Percentiles rank a stretch among this genome's conserved stretches.
phyloP scores from a whole-genome alignment of 164 flowering plant genomes.

The Houttuynia cordata region DNA sequence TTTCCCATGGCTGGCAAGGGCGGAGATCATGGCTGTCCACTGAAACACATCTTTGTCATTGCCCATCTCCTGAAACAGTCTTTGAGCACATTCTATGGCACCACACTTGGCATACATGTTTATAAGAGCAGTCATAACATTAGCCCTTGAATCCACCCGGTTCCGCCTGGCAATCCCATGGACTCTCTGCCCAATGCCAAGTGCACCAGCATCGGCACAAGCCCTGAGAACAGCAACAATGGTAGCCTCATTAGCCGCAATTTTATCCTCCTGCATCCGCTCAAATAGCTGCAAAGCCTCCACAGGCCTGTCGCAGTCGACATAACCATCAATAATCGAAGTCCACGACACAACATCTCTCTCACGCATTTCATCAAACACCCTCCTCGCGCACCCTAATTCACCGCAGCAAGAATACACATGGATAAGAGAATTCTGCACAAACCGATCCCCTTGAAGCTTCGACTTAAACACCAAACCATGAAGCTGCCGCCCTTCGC shows the following conservation, averaged over 20 bases:
- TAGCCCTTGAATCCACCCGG: slow-evolving; percentile 9
- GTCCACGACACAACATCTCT: slow-evolving; percentile 47
- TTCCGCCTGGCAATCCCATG: slow-evolving; percentile 17
- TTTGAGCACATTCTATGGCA: slow-evolving; percentile 21
- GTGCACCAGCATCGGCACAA: slow-evolving; percentile 31
- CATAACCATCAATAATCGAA: slow-evolving; percentile 30
- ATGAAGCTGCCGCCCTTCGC: slow-evolving; percentile 26
- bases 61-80: slow-evolving; percentile 16
- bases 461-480: slow-evolving; percentile 21
- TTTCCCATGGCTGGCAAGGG: slow-evolving; percentile 34
- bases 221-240: slow-evolving; percentile 33
- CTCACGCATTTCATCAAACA: slow-evolving; percentile 27
- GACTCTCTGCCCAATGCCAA: slow-evolving; percentile 23
- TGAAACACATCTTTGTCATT: slow-evolving; percentile 18
- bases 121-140: slow-evolving; percentile 31
- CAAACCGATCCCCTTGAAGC: slow-evolving; percentile 19
- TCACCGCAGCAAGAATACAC: slow-evolving; percentile 27
- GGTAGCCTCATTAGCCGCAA: slow-evolving; percentile 33
- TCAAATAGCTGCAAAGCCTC: slow-evolving; percentile 28
- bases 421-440: slow-evolving; percentile 32
- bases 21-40: slow-evolving; percentile 45
- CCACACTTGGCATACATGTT: slow-evolving; percentile 51
- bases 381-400: slow-evolving; percentile 13
- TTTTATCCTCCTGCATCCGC: slow-evolving; percentile 21
- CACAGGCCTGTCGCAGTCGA: slow-evolving; percentile 14